Conservation (phyloP, 1,284 basidiomycete genomes). For the Coniferiporia weirii region DNA sequence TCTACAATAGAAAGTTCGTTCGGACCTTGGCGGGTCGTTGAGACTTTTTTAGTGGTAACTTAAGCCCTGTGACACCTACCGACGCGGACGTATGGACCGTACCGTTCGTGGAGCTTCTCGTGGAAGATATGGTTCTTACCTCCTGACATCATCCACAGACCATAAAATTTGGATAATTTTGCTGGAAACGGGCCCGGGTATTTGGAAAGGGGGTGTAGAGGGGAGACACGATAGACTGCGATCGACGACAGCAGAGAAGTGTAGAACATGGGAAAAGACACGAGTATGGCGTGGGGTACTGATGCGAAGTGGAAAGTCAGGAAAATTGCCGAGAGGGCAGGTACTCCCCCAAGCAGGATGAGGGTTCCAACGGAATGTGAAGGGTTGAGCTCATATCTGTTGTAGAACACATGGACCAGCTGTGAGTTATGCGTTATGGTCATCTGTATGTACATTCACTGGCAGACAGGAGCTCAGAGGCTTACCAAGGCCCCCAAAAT, state of each 20-base stretch:
- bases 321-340: background rate
- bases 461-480: background rate
- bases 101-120: constrained; percentile 16
- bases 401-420: constrained; percentile 12
- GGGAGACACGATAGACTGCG: constrained; percentile 22
- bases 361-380: background rate
- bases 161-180: constrained; percentile 21
- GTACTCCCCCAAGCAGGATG: constrained; percentile 5
- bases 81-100: constrained; percentile 20
- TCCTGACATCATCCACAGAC: constrained; percentile 10
- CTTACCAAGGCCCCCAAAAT: background rate
- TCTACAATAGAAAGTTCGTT: constrained; percentile 32
- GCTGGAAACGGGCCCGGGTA: constrained; percentile 23
- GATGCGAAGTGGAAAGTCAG: background rate
- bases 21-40: constrained; percentile 18
- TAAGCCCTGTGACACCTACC: constrained; percentile 12
- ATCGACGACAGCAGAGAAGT: constrained; percentile 3
- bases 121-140: constrained; percentile 19
- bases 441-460: background rate
- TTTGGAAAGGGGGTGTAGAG: constrained; percentile 22
- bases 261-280: constrained; percentile 9
- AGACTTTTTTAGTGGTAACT: background rate
- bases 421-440: background rate
- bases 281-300: background rate
- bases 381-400: constrained; percentile 6